These are phyloP conservation scores for Fusarium equiseti DNA, from an alignment of 2,329 filamentous ascomycete species.

Conservation along the genomic window DNA sequence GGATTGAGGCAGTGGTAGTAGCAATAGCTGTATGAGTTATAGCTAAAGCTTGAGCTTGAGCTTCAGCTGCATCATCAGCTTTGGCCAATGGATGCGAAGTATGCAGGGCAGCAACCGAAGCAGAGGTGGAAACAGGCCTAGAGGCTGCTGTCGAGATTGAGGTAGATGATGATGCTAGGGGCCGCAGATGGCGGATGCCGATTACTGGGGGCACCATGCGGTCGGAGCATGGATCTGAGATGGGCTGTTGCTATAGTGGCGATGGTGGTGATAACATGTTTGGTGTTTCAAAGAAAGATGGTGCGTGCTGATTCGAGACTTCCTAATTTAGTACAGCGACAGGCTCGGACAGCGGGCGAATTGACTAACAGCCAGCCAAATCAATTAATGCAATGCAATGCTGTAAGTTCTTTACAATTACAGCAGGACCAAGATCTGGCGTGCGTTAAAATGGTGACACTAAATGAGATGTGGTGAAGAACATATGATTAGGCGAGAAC, in stretches of 20 bases:
- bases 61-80: not conserved
- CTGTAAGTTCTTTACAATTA: not conserved
- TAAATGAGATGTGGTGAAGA: conserved; percentile 40
- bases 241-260: conserved; percentile 36
- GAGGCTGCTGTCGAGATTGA: conserved; percentile 19
- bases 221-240: conserved; percentile 45
- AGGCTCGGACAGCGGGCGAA: not conserved
- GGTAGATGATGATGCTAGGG: conserved; percentile 37
- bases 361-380: conserved; percentile 22
- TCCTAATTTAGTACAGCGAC: conserved; percentile 13
- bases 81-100: conserved; percentile 15
- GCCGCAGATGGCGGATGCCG: conserved; percentile 46
- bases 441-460: conserved; percentile 19
- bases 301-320: conserved; percentile 6
- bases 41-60: conserved; percentile 7
- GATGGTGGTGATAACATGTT: conserved; percentile 23
- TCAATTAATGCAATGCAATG: conserved; percentile 11
- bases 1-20: not conserved
- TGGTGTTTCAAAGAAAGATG: conserved; percentile 15
- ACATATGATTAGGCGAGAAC: conserved; percentile 29
- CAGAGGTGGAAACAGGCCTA: conserved; percentile 22
- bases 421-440: conserved; percentile 20
- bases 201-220: conserved; percentile 45
- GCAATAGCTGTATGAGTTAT: conserved; percentile 3
- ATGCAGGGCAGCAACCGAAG: conserved; percentile 18